Evolutionary conservation across 176 grass and related monocot genomes (phyloP), one percentile per base, ranked within the genome.

Genomic region (Phyllostachys edulis): DNA sequence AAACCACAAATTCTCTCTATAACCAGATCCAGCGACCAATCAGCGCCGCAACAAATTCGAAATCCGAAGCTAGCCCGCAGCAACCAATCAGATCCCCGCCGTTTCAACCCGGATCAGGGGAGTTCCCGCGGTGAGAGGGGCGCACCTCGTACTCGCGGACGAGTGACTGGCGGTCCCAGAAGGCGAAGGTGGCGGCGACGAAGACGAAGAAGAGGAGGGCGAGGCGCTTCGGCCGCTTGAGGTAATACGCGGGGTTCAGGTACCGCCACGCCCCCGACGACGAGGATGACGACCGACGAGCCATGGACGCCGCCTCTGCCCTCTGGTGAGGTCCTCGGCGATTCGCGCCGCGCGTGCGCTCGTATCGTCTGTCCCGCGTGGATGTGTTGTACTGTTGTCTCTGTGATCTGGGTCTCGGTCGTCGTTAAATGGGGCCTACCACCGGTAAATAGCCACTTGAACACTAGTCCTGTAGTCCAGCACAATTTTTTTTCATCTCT

Each of bases 131-230:
- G 75, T 5, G 80, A 45, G 40, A 54, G 9, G 78, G 18, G 32
- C 83, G 69, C 86, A 94, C 93, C 91, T 99, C 97, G 80, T 99
- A 84, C 82, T 99, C 97, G 52, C 88, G 66, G 59, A 96, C 88
- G 63, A 99, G 88, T 50, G 89, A 92, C 67, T 94, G 97, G 47
- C 97, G 93, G 56, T 99, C 97, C 97, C 97, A 99, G 80, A 96
- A 89, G 79, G 90, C 93, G 80, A 99, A 96, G 79, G 89, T 89
- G 67, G 84, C 84, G 41, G 90, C 73, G 78, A 99, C 97, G 69
- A 99, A 99, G 78, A 96, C 80, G 63, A 99, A 64, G 84, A 99
- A 96, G 82, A 99, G 85, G 88, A 96, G 80, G 64, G 90, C 97
- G 6, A 99, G 86, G 75, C 93, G 89, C 87, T 94, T 96, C 73